Evolutionary conservation across 2,329 filamentous ascomycete genomes (phyloP), one percentile per base, ranked within the genome.

Genomic region (Colletotrichum brevisporum): DNA sequence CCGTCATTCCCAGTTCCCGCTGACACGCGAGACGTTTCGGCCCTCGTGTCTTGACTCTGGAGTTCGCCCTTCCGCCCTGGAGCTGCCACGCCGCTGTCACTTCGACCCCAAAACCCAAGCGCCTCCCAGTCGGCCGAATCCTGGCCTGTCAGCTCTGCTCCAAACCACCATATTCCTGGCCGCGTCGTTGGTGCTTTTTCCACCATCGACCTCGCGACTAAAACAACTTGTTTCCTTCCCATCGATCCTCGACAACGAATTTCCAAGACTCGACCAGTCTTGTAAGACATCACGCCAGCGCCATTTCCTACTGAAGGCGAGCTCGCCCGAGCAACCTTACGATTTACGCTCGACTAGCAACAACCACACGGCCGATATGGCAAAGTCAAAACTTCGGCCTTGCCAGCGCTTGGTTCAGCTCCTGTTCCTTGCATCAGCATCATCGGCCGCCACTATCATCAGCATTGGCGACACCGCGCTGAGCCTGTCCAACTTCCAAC

Each of bases 401-500:
- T 60, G 24, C 24, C 39, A 45, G 48, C 67, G 39, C 45, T 55
- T 60, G 41, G 57, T 52, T 41, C 56, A 50, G 12, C 56, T 71
- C 43, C 16, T 71, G 18, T 47, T 52, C 48, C 45, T 72, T 5
- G 61, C 54, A n/a, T 57, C 59, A 27, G 47, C 54, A 6, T 67
- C 57, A 12, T 51, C 69, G 8, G 69, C 71, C 6, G 24, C 55
- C 6, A 56, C 55, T 4, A 56, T 53, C 6, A 69, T 61, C 43
- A 60, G 43, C 62, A 18, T 69, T 18, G 66, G 66, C 41, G 59
- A 58, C 24, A 54, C 48, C 6, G 45, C 55, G 13, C 62, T 71
- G 18, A 63, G 57, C 6, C 77, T 85, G 31, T 78, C 81, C 53
- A 78, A 79, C 71, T 82, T 85, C 63, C 77, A 84, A 63, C 74